Base-by-base conservation (phyloP, 2,329 filamentous ascomycete species). In the Pseudogymnoascus sp. region DNA sequence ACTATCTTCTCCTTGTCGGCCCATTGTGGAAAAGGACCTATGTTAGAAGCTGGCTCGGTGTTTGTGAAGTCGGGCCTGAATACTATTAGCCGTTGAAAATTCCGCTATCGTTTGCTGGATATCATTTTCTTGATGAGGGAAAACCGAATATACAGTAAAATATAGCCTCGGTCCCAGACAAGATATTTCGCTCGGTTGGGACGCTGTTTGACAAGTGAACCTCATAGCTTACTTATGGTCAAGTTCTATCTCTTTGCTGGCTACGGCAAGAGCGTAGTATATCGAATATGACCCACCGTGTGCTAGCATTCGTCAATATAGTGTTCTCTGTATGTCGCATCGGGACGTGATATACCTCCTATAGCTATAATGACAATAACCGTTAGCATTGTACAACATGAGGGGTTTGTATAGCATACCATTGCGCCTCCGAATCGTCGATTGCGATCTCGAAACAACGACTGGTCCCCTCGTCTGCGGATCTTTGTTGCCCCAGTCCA, bases 251-350 rank as follows among this genome's bases (percentile, higher is more conserved):
- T 97, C 89, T 70, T 93, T 93, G 73, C 91, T 95, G 21, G 93
- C 93, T 67, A 97, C 87, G 11, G 93, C 93, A 28, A 97, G 83
- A 21, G 93, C 93, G 73, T 96, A 92, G 78, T 97, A 97, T 67
- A 97, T 93, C 66, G 91, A 92, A 75, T 99, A 97, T 3, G 92
- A 97, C 63, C 95, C 93, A 67, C 95, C 93, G 69, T 90, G 88
- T 64, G 85, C 88, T 70, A 85, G 85, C 72, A 88, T 85, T 53
- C 85, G 49, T 21, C 84, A 80, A 72, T 76, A 36, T 63, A 37
- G 56, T 42, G 63, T 37, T 62, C 23, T 61, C 43, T 65, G 63
- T 49, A 23, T 56, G 36, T 56, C 38, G 36, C 38, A 37, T 38
- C 2, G 21, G 34, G 36, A 18, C 12, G 34, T 42, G 25, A 72